Percentiles rank a stretch among this genome's conserved stretches.
Evolutionary conservation across 228 moss, liverwort and hornwort species (phyloP).

Genomic region (Sphagnum fallax): DNA sequence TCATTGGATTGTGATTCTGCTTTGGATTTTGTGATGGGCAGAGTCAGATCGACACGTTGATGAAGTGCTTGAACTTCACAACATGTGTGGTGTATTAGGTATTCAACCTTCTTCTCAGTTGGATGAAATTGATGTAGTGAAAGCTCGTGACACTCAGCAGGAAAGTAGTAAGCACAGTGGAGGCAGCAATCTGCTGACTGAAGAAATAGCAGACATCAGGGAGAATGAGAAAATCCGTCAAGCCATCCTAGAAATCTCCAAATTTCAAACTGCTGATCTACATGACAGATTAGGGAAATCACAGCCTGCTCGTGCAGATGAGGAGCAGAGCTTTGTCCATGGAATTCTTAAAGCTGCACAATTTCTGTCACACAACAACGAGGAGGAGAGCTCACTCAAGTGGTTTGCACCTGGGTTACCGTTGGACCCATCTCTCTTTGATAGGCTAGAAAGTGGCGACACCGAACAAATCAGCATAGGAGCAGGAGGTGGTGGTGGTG

Average conservation of each 20-base stretch:
- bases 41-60: conserved; percentile 14
- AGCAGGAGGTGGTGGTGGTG: conserved; percentile 2
- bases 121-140: no score
- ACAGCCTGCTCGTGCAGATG: neutral
- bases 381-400: conserved; percentile 27
- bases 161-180: no score
- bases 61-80: neutral
- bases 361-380: conserved; percentile 19
- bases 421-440: conserved; percentile 40
- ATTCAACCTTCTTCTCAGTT: no score
- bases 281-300: no score
- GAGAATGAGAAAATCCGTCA: conserved; percentile 25
- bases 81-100: no score
- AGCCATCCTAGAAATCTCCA: conserved; percentile 39
- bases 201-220: neutral
- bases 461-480: conserved; percentile 1
- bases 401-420: conserved; percentile 43
- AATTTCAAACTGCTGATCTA: conserved; percentile 14
- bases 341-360: conserved; percentile 38
- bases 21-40: neutral
- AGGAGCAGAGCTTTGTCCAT: conserved; percentile 28
- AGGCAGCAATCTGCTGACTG: no score
- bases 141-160: no score
- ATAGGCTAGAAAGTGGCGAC: conserved; percentile 32
- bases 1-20: no score